These are phyloP conservation scores for Kodamaea nitidulidarum DNA, from an alignment of 805 yeast genomes.

Conservation along the genomic window DNA sequence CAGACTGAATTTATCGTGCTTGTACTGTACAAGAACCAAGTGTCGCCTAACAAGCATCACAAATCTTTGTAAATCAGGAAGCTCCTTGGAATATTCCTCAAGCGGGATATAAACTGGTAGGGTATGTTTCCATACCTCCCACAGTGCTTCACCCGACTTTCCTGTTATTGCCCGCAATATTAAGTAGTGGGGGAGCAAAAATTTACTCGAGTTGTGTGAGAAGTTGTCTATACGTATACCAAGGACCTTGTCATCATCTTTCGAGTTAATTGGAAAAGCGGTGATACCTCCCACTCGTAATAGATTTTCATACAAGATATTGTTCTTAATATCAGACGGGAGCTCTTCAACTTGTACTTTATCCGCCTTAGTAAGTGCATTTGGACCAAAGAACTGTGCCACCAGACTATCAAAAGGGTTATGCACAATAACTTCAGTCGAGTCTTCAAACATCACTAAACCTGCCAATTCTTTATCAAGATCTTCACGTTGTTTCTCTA, in stretches of 20 bases:
- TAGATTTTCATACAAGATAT: slow-evolving; percentile 43
- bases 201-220: slow-evolving; percentile 20
- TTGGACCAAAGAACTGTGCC: slow-evolving; percentile 17
- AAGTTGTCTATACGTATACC: slow-evolving; percentile 52
- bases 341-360: neutral
- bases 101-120: slow-evolving; percentile 32
- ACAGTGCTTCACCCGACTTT: slow-evolving; percentile 11
- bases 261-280: slow-evolving; percentile 44
- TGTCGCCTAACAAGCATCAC: slow-evolving; percentile 19
- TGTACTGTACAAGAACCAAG: slow-evolving; percentile 26
- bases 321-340: slow-evolving; percentile 20
- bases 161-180: slow-evolving; percentile 27
- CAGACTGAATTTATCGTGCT: slow-evolving; percentile 26
- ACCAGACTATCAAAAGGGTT: slow-evolving; percentile 29
- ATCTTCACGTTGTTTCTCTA: slow-evolving; percentile 8
- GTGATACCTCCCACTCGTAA: slow-evolving; percentile 48
- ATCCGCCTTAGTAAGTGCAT: neutral
- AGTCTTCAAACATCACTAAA: slow-evolving; percentile 2
- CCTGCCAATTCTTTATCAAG: slow-evolving; percentile 3
- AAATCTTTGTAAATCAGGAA: slow-evolving; percentile 20
- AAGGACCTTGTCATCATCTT: slow-evolving; percentile 26
- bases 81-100: slow-evolving; percentile 12
- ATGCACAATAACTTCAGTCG: slow-evolving; percentile 19
- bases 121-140: slow-evolving; percentile 36
- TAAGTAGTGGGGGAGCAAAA: slow-evolving; percentile 44